Evolutionary conservation across 2,329 filamentous ascomycete species (phyloP), one percentile per base, ranked within the genome.

Genomic region (Botrytis fabae): DNA sequence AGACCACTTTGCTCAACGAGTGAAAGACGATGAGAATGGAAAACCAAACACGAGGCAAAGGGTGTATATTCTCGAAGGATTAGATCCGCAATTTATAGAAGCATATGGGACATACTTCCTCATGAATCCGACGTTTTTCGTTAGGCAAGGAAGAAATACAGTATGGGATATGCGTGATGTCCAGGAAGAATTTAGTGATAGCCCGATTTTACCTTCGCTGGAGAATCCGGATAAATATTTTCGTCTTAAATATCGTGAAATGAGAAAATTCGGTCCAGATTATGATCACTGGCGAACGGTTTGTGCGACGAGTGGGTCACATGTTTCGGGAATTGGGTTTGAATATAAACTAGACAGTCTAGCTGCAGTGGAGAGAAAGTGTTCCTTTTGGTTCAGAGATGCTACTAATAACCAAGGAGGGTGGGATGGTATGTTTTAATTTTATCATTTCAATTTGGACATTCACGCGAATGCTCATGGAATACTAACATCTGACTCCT

Each of bases 231-330:
- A 71, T 8, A 73, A 54, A 46, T 73, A n/a, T 44, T 71, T 74
- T 48, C 69, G 59, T 51, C 32, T 75, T 16, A 72, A 73, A 57
- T 75, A 73, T 72, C 54, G 72, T n/a, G 73, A 75, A 61, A 54
- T 75, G 44, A 65, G 63, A 46, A 42, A 71, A 46, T 71, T 75
- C 51, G 66, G 57, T 20, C 12, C 69, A 20, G 69, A 70, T n/a
- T 70, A 48, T 42, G 63, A 63, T 40, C 44, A 72, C 40, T 74
- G 73, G 70, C 70, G 70, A 12, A 73, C 48, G 14, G 46, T 66
- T 25, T 74, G 70, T 60, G 70, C 59, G 7, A 32, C 51, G 8
- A 74, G 64, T 8, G 73, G 71, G 20, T 69, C 70, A 0, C 71
- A 74, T 74, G 16, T 73, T 28, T 32, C 70, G 2, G 73, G 70